A percentile compares a stretch with the other conserved stretches of the same genome.
These are phyloP conservation scores for Linum tenue DNA, from an alignment of 345 rosid genomes.

Conservation along the genomic window DNA sequence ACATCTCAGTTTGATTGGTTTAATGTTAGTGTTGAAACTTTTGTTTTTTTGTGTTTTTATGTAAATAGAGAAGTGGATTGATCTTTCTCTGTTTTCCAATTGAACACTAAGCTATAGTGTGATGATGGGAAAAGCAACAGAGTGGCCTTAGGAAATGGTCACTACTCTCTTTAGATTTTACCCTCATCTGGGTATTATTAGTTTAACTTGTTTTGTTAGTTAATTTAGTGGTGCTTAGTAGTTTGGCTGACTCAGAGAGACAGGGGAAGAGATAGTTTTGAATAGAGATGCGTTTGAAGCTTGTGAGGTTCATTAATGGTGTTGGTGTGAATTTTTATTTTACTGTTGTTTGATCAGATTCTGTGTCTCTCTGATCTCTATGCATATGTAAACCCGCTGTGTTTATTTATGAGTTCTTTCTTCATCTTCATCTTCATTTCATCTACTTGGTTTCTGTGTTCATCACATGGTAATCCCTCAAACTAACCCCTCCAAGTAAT, in stretches of 20 bases:
- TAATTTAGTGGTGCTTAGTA: conserved; percentile 9
- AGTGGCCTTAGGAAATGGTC: conserved; percentile 10
- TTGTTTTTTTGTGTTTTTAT: too few relatives aligned
- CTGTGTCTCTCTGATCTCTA: too few relatives aligned
- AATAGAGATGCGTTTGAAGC: conserved; percentile 2
- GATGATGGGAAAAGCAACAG: conserved; percentile 16
- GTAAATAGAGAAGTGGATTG: not conserved
- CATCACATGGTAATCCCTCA: too few relatives aligned
- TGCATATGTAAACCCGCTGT: too few relatives aligned
- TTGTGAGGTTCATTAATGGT: too few relatives aligned
- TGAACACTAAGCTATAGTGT: conserved; percentile 18
- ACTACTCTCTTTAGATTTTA: too few relatives aligned
- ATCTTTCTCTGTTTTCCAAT: not conserved
- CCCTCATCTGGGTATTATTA: not conserved
- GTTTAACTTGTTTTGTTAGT: conserved; percentile 1
- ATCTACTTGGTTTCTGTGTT: too few relatives aligned
- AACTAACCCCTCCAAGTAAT: too few relatives aligned
- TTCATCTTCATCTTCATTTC: too few relatives aligned
- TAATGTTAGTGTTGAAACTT: not conserved
- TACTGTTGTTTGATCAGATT: too few relatives aligned
- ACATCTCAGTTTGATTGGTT: conserved; percentile 40
- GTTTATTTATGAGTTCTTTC: too few relatives aligned
- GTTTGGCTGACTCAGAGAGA: conserved; percentile 31
- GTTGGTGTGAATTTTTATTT: too few relatives aligned
- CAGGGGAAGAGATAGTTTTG: conserved; percentile 2